A percentile compares a stretch with the other conserved stretches of the same genome.
Conservation (phyloP, 2,329 filamentous ascomycete species). For the Alternaria hordeiaustralica region DNA sequence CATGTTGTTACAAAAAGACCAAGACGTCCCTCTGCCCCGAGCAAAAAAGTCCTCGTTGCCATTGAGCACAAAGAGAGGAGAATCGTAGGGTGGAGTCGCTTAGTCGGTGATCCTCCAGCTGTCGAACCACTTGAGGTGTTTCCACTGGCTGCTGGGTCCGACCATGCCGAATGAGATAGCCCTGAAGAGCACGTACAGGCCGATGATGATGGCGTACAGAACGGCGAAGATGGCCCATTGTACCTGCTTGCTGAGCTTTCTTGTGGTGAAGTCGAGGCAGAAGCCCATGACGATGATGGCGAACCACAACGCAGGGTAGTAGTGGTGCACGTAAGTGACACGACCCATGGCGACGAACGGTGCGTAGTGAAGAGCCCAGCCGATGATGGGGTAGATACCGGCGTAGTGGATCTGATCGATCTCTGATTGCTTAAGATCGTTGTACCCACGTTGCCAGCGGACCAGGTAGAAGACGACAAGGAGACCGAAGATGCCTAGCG, state of each 20-base stretch:
- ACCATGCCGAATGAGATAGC: conserved; percentile 97
- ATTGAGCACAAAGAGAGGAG: not conserved
- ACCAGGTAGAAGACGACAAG: conserved; percentile 84
- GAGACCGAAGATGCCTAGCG: conserved; percentile 74
- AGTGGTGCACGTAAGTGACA: conserved; percentile 99
- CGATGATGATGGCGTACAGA: conserved; percentile 76
- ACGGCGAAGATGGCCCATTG: conserved; percentile 74
- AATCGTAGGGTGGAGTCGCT: not conserved
- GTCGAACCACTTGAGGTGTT: conserved; percentile 91
- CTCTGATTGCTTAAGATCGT: conserved; percentile 77
- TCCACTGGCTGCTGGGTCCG: conserved; percentile 81
- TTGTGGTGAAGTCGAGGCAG: conserved; percentile 81
- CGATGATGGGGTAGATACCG: conserved; percentile 86
- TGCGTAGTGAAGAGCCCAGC: conserved; percentile 96
- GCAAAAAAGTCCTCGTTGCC: not conserved
- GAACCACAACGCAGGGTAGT: conserved; percentile 98
- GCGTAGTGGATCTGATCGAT: conserved; percentile 96
- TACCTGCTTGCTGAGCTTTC: conserved; percentile 67
- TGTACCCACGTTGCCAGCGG: conserved; percentile 94
- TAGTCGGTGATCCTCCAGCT: conserved; percentile 82
- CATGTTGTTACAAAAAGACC: conserved; percentile 12
- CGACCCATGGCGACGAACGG: conserved; percentile 97
- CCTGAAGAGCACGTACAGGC: conserved; percentile 87
- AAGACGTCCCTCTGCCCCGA: not conserved
- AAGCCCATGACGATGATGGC: conserved; percentile 91